These are phyloP conservation scores for Coemansia sp. DNA, from an alignment of 192 early-diverging fungal species.

Conservation along the genomic window DNA sequence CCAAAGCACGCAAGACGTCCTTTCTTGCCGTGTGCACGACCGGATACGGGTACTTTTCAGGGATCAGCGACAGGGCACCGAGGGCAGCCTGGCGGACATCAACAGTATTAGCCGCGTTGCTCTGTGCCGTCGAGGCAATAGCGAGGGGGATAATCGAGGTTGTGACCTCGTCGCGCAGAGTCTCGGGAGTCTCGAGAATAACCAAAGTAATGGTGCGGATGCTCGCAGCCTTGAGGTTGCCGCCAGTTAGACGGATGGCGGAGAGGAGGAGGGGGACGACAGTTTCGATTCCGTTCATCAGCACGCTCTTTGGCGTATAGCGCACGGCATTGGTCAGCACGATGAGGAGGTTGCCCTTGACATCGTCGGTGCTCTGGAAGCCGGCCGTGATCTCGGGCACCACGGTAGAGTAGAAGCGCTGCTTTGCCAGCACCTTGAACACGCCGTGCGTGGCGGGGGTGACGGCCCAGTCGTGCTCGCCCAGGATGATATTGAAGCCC, in stretches of 20 bases:
- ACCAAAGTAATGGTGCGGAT: constrained; percentile 76
- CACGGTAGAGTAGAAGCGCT: constrained; percentile 80
- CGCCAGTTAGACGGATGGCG: constrained; percentile 66
- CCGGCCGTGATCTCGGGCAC: constrained; percentile 65
- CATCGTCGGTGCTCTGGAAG: constrained; percentile 35
- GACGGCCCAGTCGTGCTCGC: constrained; percentile 68
- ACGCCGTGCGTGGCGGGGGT: constrained; percentile 58
- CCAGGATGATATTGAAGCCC: constrained; percentile 73
- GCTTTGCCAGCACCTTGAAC: constrained; percentile 74
- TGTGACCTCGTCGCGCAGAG: constrained; percentile 48
- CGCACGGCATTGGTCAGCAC: constrained; percentile 80
- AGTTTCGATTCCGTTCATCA: constrained; percentile 73
- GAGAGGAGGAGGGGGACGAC: constrained; percentile 79
- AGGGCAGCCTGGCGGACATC: constrained; percentile 74
- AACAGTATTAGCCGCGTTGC: constrained; percentile 26
- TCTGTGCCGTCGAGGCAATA: constrained; percentile 13
- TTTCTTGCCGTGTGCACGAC: constrained; percentile 63
- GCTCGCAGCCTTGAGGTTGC: constrained; percentile 68
- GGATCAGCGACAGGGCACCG: constrained; percentile 65
- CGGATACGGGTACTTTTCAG: constrained; percentile 62
- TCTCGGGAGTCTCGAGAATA: constrained; percentile 65
- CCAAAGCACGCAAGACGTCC: constrained; percentile 63
- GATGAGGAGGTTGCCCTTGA: constrained; percentile 73
- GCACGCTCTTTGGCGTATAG: constrained; percentile 80
- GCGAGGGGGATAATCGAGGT: constrained; percentile 28